Base-by-base conservation (phyloP, 345 rosid species). In the Orychophragmus violaceus region DNA sequence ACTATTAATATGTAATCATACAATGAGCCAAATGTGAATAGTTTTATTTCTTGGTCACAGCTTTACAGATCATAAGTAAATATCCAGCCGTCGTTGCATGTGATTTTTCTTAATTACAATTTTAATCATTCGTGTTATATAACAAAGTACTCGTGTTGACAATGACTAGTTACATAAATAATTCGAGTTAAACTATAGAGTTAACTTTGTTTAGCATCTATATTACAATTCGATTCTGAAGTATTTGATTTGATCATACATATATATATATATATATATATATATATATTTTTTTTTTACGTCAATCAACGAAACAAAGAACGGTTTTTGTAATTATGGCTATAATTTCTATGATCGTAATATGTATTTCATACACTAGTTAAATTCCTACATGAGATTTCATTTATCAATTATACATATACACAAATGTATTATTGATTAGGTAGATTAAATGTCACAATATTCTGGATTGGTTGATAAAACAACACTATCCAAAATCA, bases 381-480 rank as follows among this genome's bases (percentile, higher is more conserved):
- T 54, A 30, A 22, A 22, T 11, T 45, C 21, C 16, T 5, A 61
- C 16, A 29, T 62, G 29, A 18, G n/a, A 18, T 45, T 42, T 55
- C 11, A 19, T 35, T 41, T 63, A 44, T 13, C 25, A 19, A 2
- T 44, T 61, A 33, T 17, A 46, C 51, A 46, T 4, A 18, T 56
- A 46, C 11, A 49, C 39, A 51, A 58, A 4, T 66, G 22, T 24
- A 50, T 64, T 22, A 57, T 39, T 65, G 67, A 73, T 59, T 66
- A 41, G 77, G 67, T 66, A 51, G 62, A 33, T 42, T 73, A 66
- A 11, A 65, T 66, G 77, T 73, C 66, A 66, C 30, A 35, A 51
- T 73, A 64, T 24, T 58, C 54, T 30, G 71, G 71, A 66, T 59
- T 6, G 72, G 72, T 73, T 73, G 72, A 59, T 73, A 42, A 72